phyloP scores from a whole-genome alignment of 1,139 yeast species.

The Protomyces lactucae-debilis region DNA sequence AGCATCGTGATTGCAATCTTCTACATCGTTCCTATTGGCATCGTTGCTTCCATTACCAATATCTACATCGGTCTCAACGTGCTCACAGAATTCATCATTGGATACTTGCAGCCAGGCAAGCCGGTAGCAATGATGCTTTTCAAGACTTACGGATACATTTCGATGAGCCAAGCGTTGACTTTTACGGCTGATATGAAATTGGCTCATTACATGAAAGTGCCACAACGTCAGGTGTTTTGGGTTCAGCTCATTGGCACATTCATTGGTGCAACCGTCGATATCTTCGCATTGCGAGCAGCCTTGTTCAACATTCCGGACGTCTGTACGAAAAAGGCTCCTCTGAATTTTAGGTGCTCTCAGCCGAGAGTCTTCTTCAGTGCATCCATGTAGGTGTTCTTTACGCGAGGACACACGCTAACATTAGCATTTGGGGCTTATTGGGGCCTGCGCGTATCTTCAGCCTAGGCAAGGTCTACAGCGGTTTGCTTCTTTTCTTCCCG shows the following conservation, averaged over 20 bases:
- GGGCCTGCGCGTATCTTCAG: conserved; percentile 52
- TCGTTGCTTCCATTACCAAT: conserved; percentile 32
- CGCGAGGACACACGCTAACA: not conserved
- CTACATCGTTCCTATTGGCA: conserved; percentile 31
- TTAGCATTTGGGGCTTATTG: conserved; percentile 50
- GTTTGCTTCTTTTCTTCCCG: conserved; percentile 46
- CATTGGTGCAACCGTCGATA: conserved; percentile 41
- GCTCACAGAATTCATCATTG: conserved; percentile 57
- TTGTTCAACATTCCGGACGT: conserved; percentile 42
- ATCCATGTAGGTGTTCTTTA: conserved; percentile 37
- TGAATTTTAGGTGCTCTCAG: conserved; percentile 32
- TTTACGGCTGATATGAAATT: conserved; percentile 56
- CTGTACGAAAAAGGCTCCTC: conserved; percentile 42
- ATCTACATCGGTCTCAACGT: conserved; percentile 55
- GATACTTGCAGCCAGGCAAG: conserved; percentile 60
- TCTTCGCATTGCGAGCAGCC: conserved; percentile 55
- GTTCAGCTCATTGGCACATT: conserved; percentile 46
- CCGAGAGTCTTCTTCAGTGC: conserved; percentile 49
- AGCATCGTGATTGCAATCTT: conserved; percentile 45
- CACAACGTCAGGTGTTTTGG: conserved; percentile 57
- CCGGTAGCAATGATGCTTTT: conserved; percentile 59
- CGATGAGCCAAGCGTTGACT: conserved; percentile 54
- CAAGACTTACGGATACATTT: conserved; percentile 57
- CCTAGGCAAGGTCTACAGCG: conserved; percentile 21
- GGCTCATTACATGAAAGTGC: conserved; percentile 59